These are phyloP conservation scores for Hanseniaspora occidentalis DNA, from an alignment of 805 yeast genomes.

Conservation along the genomic window DNA sequence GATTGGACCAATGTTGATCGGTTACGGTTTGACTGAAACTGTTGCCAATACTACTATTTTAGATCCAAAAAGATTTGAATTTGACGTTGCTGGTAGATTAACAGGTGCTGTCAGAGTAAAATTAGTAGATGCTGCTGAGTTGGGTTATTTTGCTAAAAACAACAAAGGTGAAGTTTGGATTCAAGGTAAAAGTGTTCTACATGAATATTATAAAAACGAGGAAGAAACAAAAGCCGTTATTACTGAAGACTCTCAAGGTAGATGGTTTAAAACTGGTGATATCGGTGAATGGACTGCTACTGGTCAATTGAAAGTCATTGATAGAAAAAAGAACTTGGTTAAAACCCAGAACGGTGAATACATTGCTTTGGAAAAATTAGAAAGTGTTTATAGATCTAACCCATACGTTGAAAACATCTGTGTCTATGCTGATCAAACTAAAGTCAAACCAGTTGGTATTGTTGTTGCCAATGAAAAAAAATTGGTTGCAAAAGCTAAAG, in stretches of 20 bases:
- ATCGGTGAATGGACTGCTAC: conserved; percentile 82
- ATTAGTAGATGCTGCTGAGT: conserved; percentile 81
- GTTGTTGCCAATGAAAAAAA: conserved; percentile 68
- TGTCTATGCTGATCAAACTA: conserved; percentile 80
- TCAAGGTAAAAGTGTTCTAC: conserved; percentile 58
- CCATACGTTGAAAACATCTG: conserved; percentile 68
- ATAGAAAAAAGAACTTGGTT: conserved; percentile 90
- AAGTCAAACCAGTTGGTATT: conserved; percentile 87
- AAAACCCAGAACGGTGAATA: conserved; percentile 96
- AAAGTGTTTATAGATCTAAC: conserved; percentile 80
- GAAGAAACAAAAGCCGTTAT: conserved; percentile 69
- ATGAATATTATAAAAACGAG: conserved; percentile 72
- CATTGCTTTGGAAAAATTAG: conserved; percentile 91
- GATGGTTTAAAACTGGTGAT: conserved; percentile 94
- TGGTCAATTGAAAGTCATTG: conserved; percentile 76
- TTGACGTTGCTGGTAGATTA: conserved; percentile 71
- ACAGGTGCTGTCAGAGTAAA: conserved; percentile 78
- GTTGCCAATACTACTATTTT: conserved; percentile 74
- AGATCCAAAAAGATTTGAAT: conserved; percentile 52
- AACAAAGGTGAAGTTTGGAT: conserved; percentile 88
- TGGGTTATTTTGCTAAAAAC: conserved; percentile 81
- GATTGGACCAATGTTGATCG: conserved; percentile 78
- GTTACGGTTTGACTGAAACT: conserved; percentile 95
- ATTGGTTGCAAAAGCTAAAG: conserved; percentile 46
- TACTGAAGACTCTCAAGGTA: conserved; percentile 16